Evolutionary conservation across 805 yeast species (phyloP).

Genomic region (Tetrapisispora arboricola): DNA sequence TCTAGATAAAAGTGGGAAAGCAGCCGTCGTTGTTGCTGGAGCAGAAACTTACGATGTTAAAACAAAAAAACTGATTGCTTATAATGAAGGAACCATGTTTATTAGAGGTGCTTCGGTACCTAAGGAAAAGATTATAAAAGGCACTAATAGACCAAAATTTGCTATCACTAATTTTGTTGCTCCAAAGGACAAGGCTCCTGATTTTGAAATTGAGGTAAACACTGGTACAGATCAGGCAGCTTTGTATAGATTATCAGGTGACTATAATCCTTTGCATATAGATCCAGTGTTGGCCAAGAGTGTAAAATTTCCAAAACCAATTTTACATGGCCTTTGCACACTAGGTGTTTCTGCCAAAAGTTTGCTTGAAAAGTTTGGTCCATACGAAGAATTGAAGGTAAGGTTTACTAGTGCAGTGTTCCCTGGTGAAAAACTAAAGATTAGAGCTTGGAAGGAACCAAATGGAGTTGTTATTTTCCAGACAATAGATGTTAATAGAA

Average conservation of each 20-base stretch:
- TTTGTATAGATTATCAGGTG: constrained; percentile 84
- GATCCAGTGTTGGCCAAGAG: constrained; percentile 86
- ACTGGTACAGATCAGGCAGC: constrained; percentile 74
- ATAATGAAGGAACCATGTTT: constrained; percentile 78
- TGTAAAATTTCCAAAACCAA: constrained; percentile 78
- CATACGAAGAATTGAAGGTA: constrained; percentile 73
- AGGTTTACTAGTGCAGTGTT: constrained; percentile 86
- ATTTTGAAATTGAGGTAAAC: constrained; percentile 46
- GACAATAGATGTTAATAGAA: constrained; percentile 70
- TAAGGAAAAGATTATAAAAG: constrained; percentile 39
- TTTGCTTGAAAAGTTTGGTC: constrained; percentile 70
- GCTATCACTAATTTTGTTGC: constrained; percentile 54
- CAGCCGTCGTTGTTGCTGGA: constrained; percentile 62
- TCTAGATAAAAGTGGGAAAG: constrained; percentile 78
- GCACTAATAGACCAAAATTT: constrained; percentile 43
- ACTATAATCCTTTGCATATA: constrained; percentile 89
- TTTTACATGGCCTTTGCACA: constrained; percentile 84
- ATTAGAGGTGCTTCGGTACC: constrained; percentile 59
- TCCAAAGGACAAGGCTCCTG: constrained; percentile 52
- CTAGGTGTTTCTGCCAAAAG: constrained; percentile 75
- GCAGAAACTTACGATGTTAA: constrained; percentile 56
- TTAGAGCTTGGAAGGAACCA: constrained; percentile 77
- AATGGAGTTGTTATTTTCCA: constrained; percentile 62
- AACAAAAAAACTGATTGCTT: constrained; percentile 61
- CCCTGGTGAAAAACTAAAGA: constrained; percentile 84